Conservation (phyloP, 2,329 filamentous ascomycete species). For the Chalara sp. region DNA sequence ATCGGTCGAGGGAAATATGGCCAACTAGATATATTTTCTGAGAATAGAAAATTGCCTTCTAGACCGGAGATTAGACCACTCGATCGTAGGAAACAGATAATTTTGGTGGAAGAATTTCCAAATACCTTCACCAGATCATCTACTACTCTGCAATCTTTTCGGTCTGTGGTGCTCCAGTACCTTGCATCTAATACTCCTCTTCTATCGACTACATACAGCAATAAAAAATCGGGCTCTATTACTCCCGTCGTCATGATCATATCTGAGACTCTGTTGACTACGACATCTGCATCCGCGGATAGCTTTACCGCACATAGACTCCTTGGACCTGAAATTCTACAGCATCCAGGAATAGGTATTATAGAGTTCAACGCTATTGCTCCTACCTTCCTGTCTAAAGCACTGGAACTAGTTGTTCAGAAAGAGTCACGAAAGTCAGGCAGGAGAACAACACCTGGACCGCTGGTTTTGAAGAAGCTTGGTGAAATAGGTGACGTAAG, state of each 20-base stretch:
- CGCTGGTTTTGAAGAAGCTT: conserved; percentile 68
- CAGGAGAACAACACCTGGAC: conserved; percentile 68
- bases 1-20: conserved; percentile 75
- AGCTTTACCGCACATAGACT: conserved; percentile 90
- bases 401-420: conserved; percentile 71
- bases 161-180: conserved; percentile 68
- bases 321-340: conserved; percentile 77
- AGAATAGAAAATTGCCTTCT: conserved; percentile 17
- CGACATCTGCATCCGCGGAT: conserved; percentile 76
- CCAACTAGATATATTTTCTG: conserved; percentile 48
- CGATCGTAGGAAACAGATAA: conserved; percentile 43
- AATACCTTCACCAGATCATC: conserved; percentile 66
- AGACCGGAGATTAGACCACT: conserved; percentile 24
- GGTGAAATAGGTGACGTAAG: conserved; percentile 87
- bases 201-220: conserved; percentile 37
- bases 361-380: conserved; percentile 95
- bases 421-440: conserved; percentile 81
- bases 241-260: conserved; percentile 83
- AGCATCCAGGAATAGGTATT: conserved; percentile 69
- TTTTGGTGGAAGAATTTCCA: conserved; percentile 77
- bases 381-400: conserved; percentile 76
- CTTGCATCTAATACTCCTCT: conserved; percentile 61
- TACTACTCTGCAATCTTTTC: conserved; percentile 60
- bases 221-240: conserved; percentile 34
- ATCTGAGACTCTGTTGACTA: conserved; percentile 83